Base-by-base conservation (phyloP, 495 filamentous ascomycete species). In the Penicillium pancosmium region DNA sequence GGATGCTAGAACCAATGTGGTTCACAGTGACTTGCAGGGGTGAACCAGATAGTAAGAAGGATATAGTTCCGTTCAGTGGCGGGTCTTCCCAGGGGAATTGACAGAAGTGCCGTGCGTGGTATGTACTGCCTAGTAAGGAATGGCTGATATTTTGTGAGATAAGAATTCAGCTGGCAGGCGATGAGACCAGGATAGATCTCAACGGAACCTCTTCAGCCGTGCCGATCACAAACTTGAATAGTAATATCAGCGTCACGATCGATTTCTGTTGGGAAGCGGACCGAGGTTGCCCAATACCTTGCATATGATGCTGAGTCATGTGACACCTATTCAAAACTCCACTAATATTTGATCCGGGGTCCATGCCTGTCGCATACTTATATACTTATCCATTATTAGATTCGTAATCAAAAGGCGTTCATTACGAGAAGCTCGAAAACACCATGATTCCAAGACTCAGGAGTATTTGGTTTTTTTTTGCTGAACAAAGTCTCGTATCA, bases 301-400 rank as follows among this genome's bases (percentile, higher is more conserved):
- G 36, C 55, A 60, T 61, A 54, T 64, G 64, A 62, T 60, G 51
- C 51, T 60, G 51, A 60, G 27, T 60, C 57, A 60, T 47, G 13
- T 27, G 10, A 48, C 23, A 10, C 27, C 8, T 31, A 31, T 31
- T 31, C 27, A 31, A 9, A 31, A 31, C 27, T 31, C 27, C 27
- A 31, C 6, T 31, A 31, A 9, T 31, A 31, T 4, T 31, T 31
- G 23, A 23, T 21, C 21, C 27, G 27, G 27, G 3, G 8, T 6
- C 27, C 27, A 31, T 31, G 8, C 27, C 8, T 31, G 27, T 8
- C 27, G 27, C 8, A 31, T 31, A 8, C 27, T 31, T 31, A 31
- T 31, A 8, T 31, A 31, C 27, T 31, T 9, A 7, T 1, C 4
- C 5, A 23, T 23, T 23, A 23, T 23, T 23, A 23, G 2, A 23